A percentile compares a stretch with the other conserved stretches of the same genome.
Conservation (phyloP, 169 alveolate genomes). For the Cystoisospora suis region DNA sequence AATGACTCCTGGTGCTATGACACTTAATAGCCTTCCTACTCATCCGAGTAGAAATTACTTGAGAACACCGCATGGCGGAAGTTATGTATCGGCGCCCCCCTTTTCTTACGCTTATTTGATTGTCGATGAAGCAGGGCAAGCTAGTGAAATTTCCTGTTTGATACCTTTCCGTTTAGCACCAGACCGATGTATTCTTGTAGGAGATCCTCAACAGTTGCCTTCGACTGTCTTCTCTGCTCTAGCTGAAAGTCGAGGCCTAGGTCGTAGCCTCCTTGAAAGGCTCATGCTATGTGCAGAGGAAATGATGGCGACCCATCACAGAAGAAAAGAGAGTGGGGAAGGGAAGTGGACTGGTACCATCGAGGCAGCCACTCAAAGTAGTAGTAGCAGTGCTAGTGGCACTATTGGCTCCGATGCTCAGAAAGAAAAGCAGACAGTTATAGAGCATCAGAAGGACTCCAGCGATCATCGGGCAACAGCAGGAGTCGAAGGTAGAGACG, state of each 20-base stretch:
- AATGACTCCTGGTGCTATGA: no score
- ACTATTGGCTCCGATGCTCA: not conserved
- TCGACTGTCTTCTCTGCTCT: slow-evolving; percentile 92
- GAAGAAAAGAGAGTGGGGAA: not conserved
- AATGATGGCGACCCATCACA: not conserved
- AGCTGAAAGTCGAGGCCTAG: slow-evolving; percentile 79
- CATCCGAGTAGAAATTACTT: no score
- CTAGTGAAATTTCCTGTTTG: slow-evolving; percentile 76
- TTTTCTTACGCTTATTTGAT: slow-evolving; percentile 65
- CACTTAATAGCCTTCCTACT: no score
- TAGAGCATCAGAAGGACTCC: no score
- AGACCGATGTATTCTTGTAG: slow-evolving; percentile 90
- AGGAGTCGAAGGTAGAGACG: not conserved
- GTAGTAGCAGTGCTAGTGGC: not conserved
- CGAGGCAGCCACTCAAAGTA: not conserved
- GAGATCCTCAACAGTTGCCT: slow-evolving; percentile 96
- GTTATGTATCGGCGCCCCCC: not conserved
- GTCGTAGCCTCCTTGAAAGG: slow-evolving; percentile 86
- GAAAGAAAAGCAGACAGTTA: not conserved
- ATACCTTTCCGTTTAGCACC: slow-evolving; percentile 44
- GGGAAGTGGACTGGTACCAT: no score
- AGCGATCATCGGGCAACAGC: no score
- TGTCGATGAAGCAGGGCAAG: slow-evolving; percentile 91
- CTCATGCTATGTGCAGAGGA: slow-evolving; percentile 72
- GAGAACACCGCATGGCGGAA: no score